Conservation (phyloP, 768 basidiomycete species). For the Tubosaeta sp. region DNA sequence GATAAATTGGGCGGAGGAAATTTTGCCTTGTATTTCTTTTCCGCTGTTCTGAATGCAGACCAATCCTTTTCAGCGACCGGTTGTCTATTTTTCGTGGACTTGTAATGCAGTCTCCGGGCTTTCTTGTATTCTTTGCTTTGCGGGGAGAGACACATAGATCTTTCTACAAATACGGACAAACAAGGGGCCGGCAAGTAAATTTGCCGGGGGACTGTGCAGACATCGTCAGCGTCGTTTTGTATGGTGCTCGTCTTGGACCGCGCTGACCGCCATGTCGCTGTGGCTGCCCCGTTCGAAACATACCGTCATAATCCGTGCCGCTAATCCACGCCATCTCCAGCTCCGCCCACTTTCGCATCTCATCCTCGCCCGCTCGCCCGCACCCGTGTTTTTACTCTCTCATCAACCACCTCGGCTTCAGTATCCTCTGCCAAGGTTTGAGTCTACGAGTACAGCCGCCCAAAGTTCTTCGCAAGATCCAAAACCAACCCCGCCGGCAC, state of each 20-base stretch:
- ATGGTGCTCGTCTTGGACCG: not conserved
- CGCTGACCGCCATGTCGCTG: conserved; percentile 57
- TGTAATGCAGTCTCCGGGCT: conserved; percentile 53
- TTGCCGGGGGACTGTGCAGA: not conserved
- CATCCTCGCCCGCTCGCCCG: conserved; percentile 14
- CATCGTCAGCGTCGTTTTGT: not conserved
- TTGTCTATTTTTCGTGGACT: conserved; percentile 54
- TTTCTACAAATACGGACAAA: conserved; percentile 29
- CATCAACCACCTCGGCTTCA: conserved; percentile 26
- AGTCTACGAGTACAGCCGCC: conserved; percentile 18
- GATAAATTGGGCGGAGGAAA: conserved; percentile 77
- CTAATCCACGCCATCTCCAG: conserved; percentile 12
- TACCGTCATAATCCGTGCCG: conserved; percentile 39
- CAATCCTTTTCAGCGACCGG: conserved; percentile 47
- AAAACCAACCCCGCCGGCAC: conserved; percentile 47
- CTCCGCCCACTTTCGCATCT: conserved; percentile 5
- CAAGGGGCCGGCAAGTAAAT: not conserved
- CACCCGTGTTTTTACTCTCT: conserved; percentile 21
- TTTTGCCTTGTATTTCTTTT: conserved; percentile 75
- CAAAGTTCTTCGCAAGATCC: conserved; percentile 32
- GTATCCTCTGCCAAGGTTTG: conserved; percentile 3
- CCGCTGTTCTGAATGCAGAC: conserved; percentile 73
- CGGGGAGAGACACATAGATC: conserved; percentile 8
- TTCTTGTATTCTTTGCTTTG: conserved; percentile 51
- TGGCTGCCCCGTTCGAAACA: conserved; percentile 61